Base-by-base conservation (phyloP, 2,329 filamentous ascomycete species). In the Paracamarosporium sp. region DNA sequence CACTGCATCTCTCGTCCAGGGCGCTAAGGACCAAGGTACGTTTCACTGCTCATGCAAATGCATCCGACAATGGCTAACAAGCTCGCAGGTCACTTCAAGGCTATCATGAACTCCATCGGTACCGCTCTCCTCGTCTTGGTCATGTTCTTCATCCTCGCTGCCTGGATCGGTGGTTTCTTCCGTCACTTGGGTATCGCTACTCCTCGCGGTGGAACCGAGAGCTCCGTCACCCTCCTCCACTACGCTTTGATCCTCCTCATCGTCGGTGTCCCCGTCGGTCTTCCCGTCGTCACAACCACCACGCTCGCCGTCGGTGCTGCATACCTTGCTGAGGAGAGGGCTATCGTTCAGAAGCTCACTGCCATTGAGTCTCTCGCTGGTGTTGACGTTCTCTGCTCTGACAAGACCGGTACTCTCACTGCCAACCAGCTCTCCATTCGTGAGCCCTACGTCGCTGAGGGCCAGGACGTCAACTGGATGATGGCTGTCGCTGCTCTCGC, bases 401-500 rank as follows among this genome's bases (percentile, higher is more conserved):
- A 92, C 81, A 92, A 92, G 85, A 92, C 90, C 44, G 90, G 90
- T 82, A 92, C 90, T 31, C 83, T 92, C 67, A 90, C 88, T 57
- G 88, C 88, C 67, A 90, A 90, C 78, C 89, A 92, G 81, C 84
- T 92, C 52, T 89, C 86, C 71, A 90, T 92, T 72, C 88, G 89
- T 75, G 90, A 92, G 73, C 90, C 90, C 20, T 92, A 88, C 78
- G 88, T 91, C 57, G 86, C 88, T 60, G 89, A 91, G 77, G 90
- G 89, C 68, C 86, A 90, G 73, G 89, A 91, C 78, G 86, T 91
- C 76, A 90, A 92, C 82, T 92, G 89, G 89, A 91, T 92, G 89
- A 91, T 92, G 89, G 89, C 89, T 63, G 89, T 90, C 59, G 89
- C 90, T 59, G 89, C 89, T 60, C 85, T 92, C 55, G 90, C 89